Evolutionary conservation across 495 filamentous ascomycete genomes (phyloP).

Genomic region (Hypoxylon crocopeplum): DNA sequence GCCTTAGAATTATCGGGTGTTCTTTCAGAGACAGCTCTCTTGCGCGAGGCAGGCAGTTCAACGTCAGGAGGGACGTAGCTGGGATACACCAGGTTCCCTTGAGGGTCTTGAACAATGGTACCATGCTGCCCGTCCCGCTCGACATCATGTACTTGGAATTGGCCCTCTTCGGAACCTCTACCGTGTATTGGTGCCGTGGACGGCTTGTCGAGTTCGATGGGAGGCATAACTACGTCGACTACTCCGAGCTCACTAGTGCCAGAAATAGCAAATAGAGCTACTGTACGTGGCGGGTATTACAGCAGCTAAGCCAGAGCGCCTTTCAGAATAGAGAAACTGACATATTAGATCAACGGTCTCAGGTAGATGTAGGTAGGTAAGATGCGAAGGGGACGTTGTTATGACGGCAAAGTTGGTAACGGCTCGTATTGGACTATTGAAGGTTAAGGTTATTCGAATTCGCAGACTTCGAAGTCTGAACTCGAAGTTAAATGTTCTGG

Average conservation of each 20-base stretch:
- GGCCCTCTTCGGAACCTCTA: not conserved
- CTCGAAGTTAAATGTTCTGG: not conserved
- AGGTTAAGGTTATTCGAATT: constrained; percentile 15
- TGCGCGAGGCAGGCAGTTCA: constrained; percentile 33
- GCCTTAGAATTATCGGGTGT: constrained; percentile 1
- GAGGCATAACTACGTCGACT: constrained; percentile 11
- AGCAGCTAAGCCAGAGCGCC: too few species aligned
- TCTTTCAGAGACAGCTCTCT: constrained; percentile 17
- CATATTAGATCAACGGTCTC: too few species aligned
- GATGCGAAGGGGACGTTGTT: not conserved
- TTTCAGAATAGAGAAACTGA: too few species aligned
- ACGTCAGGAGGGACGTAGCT: constrained; percentile 46
- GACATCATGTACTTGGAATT: constrained; percentile 14
- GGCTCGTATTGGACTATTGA: not conserved
- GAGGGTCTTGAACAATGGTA: constrained; percentile 40
- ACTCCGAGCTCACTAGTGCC: too few species aligned
- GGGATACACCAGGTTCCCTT: constrained; percentile 47
- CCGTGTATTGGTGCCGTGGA: constrained; percentile 18
- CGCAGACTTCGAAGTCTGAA: not conserved
- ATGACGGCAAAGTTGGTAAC: not conserved
- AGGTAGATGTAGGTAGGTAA: too few species aligned
- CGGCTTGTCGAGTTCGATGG: constrained; percentile 35
- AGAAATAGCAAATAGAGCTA: too few species aligned
- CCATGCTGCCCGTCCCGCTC: constrained; percentile 29
- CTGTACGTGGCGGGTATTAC: too few species aligned